Conservation (phyloP, 1,139 yeast species). For the Suhomyces wounanorum region DNA sequence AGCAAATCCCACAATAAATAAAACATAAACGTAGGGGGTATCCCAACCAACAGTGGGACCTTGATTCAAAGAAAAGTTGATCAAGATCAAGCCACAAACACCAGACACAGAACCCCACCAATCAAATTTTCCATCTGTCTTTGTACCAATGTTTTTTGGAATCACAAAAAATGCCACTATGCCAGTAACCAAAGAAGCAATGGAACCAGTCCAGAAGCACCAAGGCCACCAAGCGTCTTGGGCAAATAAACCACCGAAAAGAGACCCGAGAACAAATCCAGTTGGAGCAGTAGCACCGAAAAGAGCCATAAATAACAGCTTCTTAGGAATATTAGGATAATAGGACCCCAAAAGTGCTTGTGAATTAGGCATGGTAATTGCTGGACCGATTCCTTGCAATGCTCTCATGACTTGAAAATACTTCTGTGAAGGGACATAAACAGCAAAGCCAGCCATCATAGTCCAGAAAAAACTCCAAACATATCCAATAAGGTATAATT, state of each 20-base stretch:
- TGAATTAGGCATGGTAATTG: slow-evolving; percentile 58
- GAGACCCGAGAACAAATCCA: slow-evolving; percentile 55
- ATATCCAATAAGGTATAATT: slow-evolving; percentile 49
- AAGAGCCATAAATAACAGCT: slow-evolving; percentile 45
- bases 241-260: slow-evolving; percentile 48
- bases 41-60: slow-evolving; percentile 65
- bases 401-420: slow-evolving; percentile 57
- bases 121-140: slow-evolving; percentile 40
- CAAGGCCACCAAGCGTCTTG: slow-evolving; percentile 39
- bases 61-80: slow-evolving; percentile 62
- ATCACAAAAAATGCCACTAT: slow-evolving; percentile 39
- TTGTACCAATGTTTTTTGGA: slow-evolving; percentile 39
- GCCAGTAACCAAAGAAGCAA: slow-evolving; percentile 34
- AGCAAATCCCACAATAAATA: slow-evolving; percentile 50
- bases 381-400: slow-evolving; percentile 63
- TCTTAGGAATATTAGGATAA: slow-evolving; percentile 46
- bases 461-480: slow-evolving; percentile 52
- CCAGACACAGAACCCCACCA: slow-evolving; percentile 49
- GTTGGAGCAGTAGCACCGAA: slow-evolving; percentile 63
- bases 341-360: slow-evolving; percentile 56
- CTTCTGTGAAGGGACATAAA: slow-evolving; percentile 33
- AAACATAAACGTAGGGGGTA: slow-evolving; percentile 47
- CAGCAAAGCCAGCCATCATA: slow-evolving; percentile 50
- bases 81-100: slow-evolving; percentile 49
- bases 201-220: slow-evolving; percentile 52